Evolutionary conservation across 345 rosid genomes (phyloP), one percentile per base, ranked within the genome.

Genomic region (Leavenworthia alabamica): DNA sequence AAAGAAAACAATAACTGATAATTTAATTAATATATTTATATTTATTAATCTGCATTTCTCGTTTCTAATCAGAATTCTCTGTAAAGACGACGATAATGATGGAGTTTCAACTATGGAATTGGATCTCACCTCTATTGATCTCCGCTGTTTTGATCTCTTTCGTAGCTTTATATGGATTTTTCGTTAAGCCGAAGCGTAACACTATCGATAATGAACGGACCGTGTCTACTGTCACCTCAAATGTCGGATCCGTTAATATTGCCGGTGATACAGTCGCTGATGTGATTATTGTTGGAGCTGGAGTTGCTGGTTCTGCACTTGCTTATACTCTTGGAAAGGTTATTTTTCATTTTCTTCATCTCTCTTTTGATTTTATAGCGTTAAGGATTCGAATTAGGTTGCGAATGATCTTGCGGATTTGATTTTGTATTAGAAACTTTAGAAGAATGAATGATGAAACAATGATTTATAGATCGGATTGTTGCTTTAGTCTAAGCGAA

Each of bases 261-360:
- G 17, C n/a, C 52, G 60, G 64, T 31, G 64, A 63, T 20, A 75
- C 37, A 2, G 76, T 57, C n/a, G 60, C 67, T 24, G 93, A 86
- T 12, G 77, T 86, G 37, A 72, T 86, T 67, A 63, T 86, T 35
- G 93, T 86, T 20, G 93, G 93, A 0, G 90, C 90, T 7, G 90
- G 88, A 3, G 90, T 85, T 51, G 90, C 90, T 72, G 90, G 90
- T 43, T 62, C 88, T 19, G 86, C 93, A 39, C 83, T 83, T 22
- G 88, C 88, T 33, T 75, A 80, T 55, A 83, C 85, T 29, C 83
- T 83, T 37, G 88, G 85, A 61, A 80, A 80, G 85, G 88, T 83
- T 9, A 2, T 0, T 41, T n/a, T 73, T 10, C 8, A 4, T 11
- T 39, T 8, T n/a, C 14, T 7, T 12, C 2, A 0, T 5, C 32